Conservation (phyloP, 805 yeast species). For the Saccharomycopsis sp. region DNA sequence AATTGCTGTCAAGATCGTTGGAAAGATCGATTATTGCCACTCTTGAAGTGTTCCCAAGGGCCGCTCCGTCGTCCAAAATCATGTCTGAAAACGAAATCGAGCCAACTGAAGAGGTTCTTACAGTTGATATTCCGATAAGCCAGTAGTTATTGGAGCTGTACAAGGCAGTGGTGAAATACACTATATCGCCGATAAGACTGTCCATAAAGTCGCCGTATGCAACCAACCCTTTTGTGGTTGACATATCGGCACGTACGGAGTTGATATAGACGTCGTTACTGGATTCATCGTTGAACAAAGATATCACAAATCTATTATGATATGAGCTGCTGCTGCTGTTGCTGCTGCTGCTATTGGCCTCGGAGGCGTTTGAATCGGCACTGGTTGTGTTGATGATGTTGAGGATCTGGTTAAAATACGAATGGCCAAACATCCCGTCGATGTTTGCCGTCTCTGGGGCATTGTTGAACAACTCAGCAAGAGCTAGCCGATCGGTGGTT, state of each 20-base stretch:
- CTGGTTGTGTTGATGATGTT: slow-evolving; percentile 3
- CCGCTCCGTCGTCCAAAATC: slow-evolving; percentile 10
- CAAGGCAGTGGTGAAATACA: slow-evolving; percentile 14
- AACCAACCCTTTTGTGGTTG: slow-evolving; percentile 4
- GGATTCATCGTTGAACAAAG: slow-evolving; percentile 1
- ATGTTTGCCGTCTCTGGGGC: background rate
- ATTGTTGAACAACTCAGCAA: background rate
- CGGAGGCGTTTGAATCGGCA: background rate
- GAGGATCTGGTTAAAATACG: slow-evolving; percentile 13
- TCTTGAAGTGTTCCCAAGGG: slow-evolving; percentile 8
- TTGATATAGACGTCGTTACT: slow-evolving; percentile 5
- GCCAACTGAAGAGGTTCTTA: background rate
- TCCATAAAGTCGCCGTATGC: slow-evolving; percentile 7
- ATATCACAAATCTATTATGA: slow-evolving; percentile 1
- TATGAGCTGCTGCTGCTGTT: background rate
- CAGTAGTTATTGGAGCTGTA: slow-evolving; percentile 11
- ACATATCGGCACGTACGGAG: background rate
- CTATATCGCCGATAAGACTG: slow-evolving; percentile 4
- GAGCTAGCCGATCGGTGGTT: too few species aligned
- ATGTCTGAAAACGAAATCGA: background rate
- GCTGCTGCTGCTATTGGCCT: background rate
- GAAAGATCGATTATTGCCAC: slow-evolving; percentile 10
- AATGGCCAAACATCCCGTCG: slow-evolving; percentile 17
- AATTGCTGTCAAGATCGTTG: slow-evolving; percentile 1
- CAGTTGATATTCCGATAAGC: slow-evolving; percentile 14